Evolutionary conservation across 805 yeast genomes (phyloP).

Genomic region (Schwanniomyces vanrijiae): DNA sequence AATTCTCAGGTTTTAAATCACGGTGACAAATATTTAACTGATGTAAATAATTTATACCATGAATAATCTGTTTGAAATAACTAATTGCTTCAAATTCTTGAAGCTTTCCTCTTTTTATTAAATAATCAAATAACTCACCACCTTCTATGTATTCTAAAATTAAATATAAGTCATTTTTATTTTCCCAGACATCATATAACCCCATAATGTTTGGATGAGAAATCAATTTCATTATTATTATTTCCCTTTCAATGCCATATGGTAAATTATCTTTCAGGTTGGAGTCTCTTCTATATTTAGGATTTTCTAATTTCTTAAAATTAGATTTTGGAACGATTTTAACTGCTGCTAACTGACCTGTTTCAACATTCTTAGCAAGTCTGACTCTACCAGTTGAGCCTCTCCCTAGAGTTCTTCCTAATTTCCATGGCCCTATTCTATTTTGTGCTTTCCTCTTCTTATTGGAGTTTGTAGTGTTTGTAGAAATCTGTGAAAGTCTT

Average conservation of each 20-base stretch:
- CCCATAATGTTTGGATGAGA: constrained; percentile 79
- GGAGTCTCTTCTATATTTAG: constrained; percentile 40
- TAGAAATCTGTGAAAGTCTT: constrained; percentile 49
- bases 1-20: constrained; percentile 80
- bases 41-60: constrained; percentile 81
- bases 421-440: constrained; percentile 93
- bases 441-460: constrained; percentile 48
- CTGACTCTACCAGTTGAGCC: constrained; percentile 97
- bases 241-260: constrained; percentile 84
- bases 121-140: constrained; percentile 78
- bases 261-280: constrained; percentile 54
- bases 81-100: constrained; percentile 73
- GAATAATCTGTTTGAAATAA: constrained; percentile 73
- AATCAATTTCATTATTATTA: constrained; percentile 78
- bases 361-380: constrained; percentile 79
- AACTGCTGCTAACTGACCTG: constrained; percentile 92
- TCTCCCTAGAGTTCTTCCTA: constrained; percentile 90
- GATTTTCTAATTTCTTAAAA: constrained; percentile 50
- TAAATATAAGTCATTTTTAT: constrained; percentile 79
- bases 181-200: constrained; percentile 95
- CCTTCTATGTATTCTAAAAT: constrained; percentile 85
- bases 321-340: constrained; percentile 90
- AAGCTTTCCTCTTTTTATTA: constrained; percentile 69
- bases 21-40: constrained; percentile 78
- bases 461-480: constrained; percentile 40